These are phyloP conservation scores for Venturia effusa DNA, from an alignment of 2,329 filamentous ascomycete species.

Conservation along the genomic window DNA sequence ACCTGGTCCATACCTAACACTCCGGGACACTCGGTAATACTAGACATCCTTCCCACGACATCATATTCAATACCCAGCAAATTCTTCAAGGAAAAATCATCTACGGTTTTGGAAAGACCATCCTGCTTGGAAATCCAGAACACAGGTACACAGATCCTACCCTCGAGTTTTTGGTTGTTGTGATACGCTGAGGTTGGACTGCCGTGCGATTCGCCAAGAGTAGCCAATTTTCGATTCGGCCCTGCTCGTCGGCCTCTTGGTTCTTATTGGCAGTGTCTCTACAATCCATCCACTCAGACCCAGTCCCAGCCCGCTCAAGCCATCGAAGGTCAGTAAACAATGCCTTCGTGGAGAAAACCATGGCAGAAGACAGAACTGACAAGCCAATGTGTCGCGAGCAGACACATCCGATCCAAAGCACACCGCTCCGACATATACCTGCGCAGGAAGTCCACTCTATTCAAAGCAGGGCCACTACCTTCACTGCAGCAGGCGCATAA, in stretches of 20 bases:
- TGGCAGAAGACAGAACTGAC: not conserved
- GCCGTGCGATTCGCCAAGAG: not conserved
- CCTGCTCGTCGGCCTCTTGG: not conserved
- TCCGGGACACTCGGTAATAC: not conserved
- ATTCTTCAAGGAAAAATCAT: not conserved
- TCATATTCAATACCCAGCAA: not conserved
- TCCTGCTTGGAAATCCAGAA: not conserved
- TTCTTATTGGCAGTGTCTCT: not conserved
- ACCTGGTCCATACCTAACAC: not conserved
- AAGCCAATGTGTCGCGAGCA: not conserved
- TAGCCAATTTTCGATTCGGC: not conserved
- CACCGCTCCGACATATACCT: not conserved
- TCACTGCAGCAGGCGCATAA: constrained; percentile 15
- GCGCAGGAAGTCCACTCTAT: not conserved
- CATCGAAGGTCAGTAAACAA: constrained; percentile 1
- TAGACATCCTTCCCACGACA: not conserved
- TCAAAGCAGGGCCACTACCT: not conserved
- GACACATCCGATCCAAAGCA: not conserved
- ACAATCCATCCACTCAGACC: not conserved
- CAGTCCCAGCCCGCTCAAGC: not conserved
- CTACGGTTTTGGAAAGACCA: not conserved
- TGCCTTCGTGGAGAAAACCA: not conserved
- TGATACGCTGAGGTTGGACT: not conserved
- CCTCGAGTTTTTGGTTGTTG: not conserved
- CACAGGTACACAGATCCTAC: not conserved